phyloP scores from a whole-genome alignment of 2,329 filamentous ascomycete genomes.

The Aspergillus proliferans region DNA sequence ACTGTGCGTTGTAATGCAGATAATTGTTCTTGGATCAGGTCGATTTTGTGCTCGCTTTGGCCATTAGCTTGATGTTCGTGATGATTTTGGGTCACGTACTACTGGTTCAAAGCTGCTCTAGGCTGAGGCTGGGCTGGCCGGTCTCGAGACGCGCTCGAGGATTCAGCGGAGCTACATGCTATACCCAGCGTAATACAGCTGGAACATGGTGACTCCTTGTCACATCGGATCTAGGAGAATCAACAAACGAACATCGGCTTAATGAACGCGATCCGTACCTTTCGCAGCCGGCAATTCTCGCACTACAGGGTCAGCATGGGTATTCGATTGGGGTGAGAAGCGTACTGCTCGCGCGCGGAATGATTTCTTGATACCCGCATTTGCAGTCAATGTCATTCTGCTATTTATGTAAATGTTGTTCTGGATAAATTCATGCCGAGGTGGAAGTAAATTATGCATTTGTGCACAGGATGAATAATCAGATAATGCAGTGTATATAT shows the following conservation, averaged over 20 bases:
- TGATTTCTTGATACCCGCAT: conserved; percentile 9
- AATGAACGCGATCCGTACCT: conserved; percentile 9
- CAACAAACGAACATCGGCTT: not conserved
- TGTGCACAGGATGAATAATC: not conserved
- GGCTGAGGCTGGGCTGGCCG: not conserved
- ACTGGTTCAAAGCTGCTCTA: conserved; percentile 4
- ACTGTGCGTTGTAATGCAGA: conserved; percentile 12
- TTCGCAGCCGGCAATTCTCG: conserved; percentile 22
- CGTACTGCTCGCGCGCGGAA: conserved; percentile 21
- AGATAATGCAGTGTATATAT: too few relatives aligned
- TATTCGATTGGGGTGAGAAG: not conserved
- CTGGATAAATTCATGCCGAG: not conserved
- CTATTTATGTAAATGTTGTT: not conserved
- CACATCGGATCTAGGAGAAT: conserved; percentile 16
- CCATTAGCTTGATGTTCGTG: not conserved
- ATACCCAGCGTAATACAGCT: conserved; percentile 15
- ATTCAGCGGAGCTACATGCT: conserved; percentile 9
- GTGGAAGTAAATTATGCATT: not conserved
- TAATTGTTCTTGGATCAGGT: conserved; percentile 14
- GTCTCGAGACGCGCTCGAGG: not conserved
- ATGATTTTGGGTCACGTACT: conserved; percentile 6
- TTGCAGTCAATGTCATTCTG: conserved; percentile 3
- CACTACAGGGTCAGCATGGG: conserved; percentile 10
- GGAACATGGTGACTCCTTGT: conserved; percentile 18
- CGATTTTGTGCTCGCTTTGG: conserved; percentile 13